phyloP scores from a whole-genome alignment of 2,329 filamentous ascomycete species.

The Ceratocystis ficicola region DNA sequence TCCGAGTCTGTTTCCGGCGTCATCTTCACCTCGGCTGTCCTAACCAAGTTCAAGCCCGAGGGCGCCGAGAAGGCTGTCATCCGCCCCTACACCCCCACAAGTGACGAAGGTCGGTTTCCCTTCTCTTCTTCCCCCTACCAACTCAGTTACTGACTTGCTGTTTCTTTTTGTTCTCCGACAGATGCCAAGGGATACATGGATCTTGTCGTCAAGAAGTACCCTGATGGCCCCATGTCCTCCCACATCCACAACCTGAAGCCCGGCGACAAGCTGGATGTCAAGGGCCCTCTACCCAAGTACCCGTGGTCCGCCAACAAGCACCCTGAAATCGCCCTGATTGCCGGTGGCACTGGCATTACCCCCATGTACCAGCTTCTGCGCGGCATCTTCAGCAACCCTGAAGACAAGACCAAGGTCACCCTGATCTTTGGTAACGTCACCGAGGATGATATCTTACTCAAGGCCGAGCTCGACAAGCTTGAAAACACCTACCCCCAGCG shows the following conservation, averaged over 20 bases:
- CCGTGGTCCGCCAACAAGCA: conserved; percentile 85
- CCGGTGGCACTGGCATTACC: conserved; percentile 93
- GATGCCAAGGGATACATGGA: conserved; percentile 70
- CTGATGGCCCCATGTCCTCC: conserved; percentile 78
- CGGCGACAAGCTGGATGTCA: conserved; percentile 76
- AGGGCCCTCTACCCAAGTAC: conserved; percentile 94
- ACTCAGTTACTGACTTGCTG: conserved; percentile 10
- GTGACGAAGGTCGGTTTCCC: conserved; percentile 55
- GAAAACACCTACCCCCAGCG: conserved; percentile 93
- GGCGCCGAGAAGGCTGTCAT: conserved; percentile 75
- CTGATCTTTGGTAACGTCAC: conserved; percentile 83
- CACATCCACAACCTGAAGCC: conserved; percentile 74
- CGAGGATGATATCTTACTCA: conserved; percentile 85
- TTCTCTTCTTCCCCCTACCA: not conserved
- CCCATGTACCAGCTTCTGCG: conserved; percentile 94
- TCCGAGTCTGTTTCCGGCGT: conserved; percentile 75
- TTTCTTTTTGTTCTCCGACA: conserved; percentile 28
- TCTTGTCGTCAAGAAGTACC: conserved; percentile 85
- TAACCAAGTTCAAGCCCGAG: conserved; percentile 85
- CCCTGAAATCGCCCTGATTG: conserved; percentile 71
- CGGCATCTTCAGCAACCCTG: conserved; percentile 88
- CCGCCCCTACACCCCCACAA: conserved; percentile 84
- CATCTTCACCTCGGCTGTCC: conserved; percentile 67
- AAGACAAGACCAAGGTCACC: conserved; percentile 95
- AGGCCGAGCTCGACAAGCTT: conserved; percentile 68